Base-by-base conservation (phyloP, 1,284 basidiomycete genomes). In the Cutaneotrichosporon cyanovorans region DNA sequence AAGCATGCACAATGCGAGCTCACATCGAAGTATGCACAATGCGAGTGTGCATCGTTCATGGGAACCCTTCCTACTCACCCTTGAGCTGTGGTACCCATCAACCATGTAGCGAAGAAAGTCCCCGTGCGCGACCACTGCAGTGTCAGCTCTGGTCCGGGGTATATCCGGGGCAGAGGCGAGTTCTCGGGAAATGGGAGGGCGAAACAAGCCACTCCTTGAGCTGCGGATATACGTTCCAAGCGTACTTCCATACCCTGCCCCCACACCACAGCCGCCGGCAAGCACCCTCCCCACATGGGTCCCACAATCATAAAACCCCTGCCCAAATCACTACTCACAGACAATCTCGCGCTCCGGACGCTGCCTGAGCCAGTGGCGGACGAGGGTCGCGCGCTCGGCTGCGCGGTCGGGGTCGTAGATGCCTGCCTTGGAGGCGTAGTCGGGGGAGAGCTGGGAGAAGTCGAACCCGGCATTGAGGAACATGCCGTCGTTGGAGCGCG, bases 311-410 rank as follows among this genome's bases (percentile, higher is more conserved):
- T 16, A 6, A 7, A 34, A 8, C 16, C 7, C 32, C 16, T 16
- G 8, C 20, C 40, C 16, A 20, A n/a, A 8, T 12, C 16, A 31
- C n/a, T 18, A 56, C 62, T 58, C 52, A 63, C 61, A 56, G 21
- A 73, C 70, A 49, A 73, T 72, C 56, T 68, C 64, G 31, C 55
- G 38, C 59, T 72, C 72, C 14, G 51, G 48, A 22, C 68, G 52
- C 7, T 58, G 53, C 16, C 68, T 54, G 37, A 73, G 53, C 69
- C 67, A 72, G 35, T 47, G 43, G 36, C 71, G 56, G 0, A 68
- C 64, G 40, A 50, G 45, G 36, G 38, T 48, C 3, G 68, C 69
- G 23, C 72, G 40, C 43, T 67, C 63, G 9, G 41, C 34, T 0
- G 53, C 65, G 5, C 53, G 50, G n/a, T 57, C 61, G 6, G 62